Base-by-base conservation (phyloP, 768 basidiomycete genomes). In the Pleurotus platypus region DNA sequence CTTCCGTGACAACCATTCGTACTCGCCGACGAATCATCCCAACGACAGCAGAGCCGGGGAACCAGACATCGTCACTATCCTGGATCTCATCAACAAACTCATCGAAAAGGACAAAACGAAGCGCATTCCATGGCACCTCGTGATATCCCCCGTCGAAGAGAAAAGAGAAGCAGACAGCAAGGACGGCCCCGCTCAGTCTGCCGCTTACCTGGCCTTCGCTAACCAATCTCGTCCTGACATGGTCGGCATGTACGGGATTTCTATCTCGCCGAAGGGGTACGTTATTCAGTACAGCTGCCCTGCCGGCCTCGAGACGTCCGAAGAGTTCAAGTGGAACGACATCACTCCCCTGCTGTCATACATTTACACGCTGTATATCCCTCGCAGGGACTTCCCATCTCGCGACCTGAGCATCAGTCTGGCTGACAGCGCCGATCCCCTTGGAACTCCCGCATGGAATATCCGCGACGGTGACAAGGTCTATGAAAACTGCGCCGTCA, bases 141-240 rank as follows among this genome's bases (percentile, higher is more conserved):
- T 27, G 27, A 6, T 27, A 8, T 27, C 27, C 27, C 27, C 27
- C 27, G 27, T 27, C 8, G 27, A 27, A 27, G 27, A 27, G 8
- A 27, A 27, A 27, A 8, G 27, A 27, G 8, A 27, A 8, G 27
- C 27, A 5, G 27, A 27, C 20, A 35, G 48, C 47, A 18, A 43
- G 15, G 46, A 47, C 13, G 56, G 56, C 48, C 57, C 48, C 13
- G 7, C 47, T 49, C 57, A 57, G 49, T 46, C 49, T 5, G 39
- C 12, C 12, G 57, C 46, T 39, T 59, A 59, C 30, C 46, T 49
- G 16, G 46, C 55, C 13, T 27, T 59, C 40, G 37, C 46, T 43
- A 56, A 56, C 27, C 58, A 56, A 56, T 45, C 58, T 49, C 58
- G 54, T 37, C 58, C 58, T 12, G 55, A 56, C 39, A 56, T 49